A percentile compares a stretch with the other conserved stretches of the same genome.
Evolutionary conservation across 257 asterid species (phyloP).

Genomic region (Fraxinus cuspidata): DNA sequence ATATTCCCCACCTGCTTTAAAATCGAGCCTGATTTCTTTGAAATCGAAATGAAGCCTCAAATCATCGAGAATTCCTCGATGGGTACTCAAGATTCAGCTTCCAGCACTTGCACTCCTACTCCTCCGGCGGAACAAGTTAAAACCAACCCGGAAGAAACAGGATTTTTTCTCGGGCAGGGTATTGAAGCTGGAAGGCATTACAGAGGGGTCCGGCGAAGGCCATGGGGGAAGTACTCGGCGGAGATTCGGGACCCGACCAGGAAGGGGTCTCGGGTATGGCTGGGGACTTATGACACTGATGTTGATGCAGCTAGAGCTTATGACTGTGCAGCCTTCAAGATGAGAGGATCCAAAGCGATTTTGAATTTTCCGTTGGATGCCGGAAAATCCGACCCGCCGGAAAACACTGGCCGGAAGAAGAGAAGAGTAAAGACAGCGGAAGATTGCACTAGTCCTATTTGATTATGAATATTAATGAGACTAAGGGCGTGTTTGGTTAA

Average conservation of each 20-base stretch:
- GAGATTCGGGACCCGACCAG: constrained; percentile 82
- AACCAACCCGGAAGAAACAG: constrained; percentile 16
- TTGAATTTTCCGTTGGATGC: constrained; percentile 81
- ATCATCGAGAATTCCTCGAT: background rate
- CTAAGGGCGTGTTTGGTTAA: background rate
- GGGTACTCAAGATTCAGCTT: background rate
- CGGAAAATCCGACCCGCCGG: constrained; percentile 62
- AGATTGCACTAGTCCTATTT: background rate
- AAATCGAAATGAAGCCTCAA: constrained; percentile 30
- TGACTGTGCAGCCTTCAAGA: constrained; percentile 80
- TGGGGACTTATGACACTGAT: constrained; percentile 71
- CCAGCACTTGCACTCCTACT: background rate
- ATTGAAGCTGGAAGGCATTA: constrained; percentile 33
- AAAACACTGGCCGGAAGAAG: constrained; percentile 43
- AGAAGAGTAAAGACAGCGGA: constrained; percentile 30
- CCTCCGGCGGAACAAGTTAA: background rate
- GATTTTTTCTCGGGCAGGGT: background rate
- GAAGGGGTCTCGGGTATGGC: constrained; percentile 79
- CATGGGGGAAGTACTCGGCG: constrained; percentile 92
- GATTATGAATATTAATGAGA: background rate
- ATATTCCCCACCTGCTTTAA: constrained; percentile 26
- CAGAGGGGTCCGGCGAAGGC: constrained; percentile 86
- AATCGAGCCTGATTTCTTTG: constrained; percentile 33
- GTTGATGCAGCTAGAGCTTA: constrained; percentile 88
- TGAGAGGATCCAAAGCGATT: constrained; percentile 79